Evolutionary conservation across 345 rosid species (phyloP), one percentile per base, ranked within the genome.

Genomic region (Heritiera fomes): DNA sequence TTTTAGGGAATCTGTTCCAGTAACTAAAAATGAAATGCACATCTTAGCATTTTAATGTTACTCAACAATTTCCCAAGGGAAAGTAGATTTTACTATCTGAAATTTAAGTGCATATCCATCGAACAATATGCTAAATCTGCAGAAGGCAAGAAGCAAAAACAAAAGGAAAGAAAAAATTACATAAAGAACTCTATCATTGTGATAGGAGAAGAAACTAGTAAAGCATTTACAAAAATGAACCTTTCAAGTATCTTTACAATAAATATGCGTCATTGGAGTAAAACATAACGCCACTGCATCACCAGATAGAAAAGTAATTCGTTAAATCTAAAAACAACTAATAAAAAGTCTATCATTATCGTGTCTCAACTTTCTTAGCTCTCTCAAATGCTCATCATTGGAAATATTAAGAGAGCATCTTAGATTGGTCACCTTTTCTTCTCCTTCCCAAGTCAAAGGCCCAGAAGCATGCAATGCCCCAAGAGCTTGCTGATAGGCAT

Each of bases 381-480:
- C 90, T 86, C 49, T 67, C 87, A 89, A 86, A 84, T 93, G 93
- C 84, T 93, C 98, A 85, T 93, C 96, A 56, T 82, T 84, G 62
- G 97, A 91, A 83, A 93, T 90, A 71, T 89, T 80, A 63, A 93
- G 92, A 76, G 81, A 88, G 80, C 83, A 84, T 6, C 97, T 89
- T 68, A 94, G 92, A 89, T 92, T 88, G 7, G 93, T 92, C 84
- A 92, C 85, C 80, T 90, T 81, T 67, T 88, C 82, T 87, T 94
- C 97, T 83, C 89, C 90, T 77, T 94, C 95, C 98, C 97, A 92
- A 81, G 82, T 89, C 52, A 93, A 65, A 18, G 97, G 87, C 17
- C 98, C 96, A 0, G 89, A 91, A 50, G 92, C 92, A 80, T 86
- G 85, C 80, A 92, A 78, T 41, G 87, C 91, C 83, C 77, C 85